Base-by-base conservation (phyloP, 352 stramenopile genomes). In the Elongisporangium anandrum region DNA sequence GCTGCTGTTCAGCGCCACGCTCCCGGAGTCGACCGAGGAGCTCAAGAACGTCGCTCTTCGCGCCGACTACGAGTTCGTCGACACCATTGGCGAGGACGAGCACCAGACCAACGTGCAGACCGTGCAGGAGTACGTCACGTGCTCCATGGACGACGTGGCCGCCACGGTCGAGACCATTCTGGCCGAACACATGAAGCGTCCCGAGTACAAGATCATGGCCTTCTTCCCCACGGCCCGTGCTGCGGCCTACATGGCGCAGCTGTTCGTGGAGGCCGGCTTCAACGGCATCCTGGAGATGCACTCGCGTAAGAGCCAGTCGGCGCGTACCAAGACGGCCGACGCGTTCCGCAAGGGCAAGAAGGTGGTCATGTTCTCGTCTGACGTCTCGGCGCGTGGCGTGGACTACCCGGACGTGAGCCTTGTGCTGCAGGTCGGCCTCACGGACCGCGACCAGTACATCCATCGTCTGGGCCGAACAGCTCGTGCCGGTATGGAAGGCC, bases 1-100 rank as follows among this genome's bases (percentile, higher is more conserved):
- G 24, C 79, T 99, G n/a, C 73, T 99, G 4, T 99, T 99, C 68
- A 98, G 90, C 29, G 96, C 97, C 23, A 99, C 96, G 22, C 72
- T 99, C 24, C 92, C 95, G 7, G 73, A 69, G 15, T 88, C 85
- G 16, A 82, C 98, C 2, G 70, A 91, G 60, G 68, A 84, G 45
- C 87, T 99, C 23, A 90, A 97, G 67, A 67, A 70, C n/a, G 68
- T 98, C 16, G 88, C 92, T 48, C 66, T 99, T 20, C 79, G 82
- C 16, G 52, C 76, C 1, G 73, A 95, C 63, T 97, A 97, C 64
- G 70, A 87, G 52, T 96, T 97, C 60, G 83, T 98, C 20, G 92
- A 98, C 73, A 98, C 90, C 16, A 93, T 98, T 24, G 90, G 92
- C 52, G 81, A 97, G 54, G 85, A 97, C 51, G 77, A 94, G 53